Conservation (phyloP, 2,329 filamentous ascomycete species). For the Penicillium sp. region DNA sequence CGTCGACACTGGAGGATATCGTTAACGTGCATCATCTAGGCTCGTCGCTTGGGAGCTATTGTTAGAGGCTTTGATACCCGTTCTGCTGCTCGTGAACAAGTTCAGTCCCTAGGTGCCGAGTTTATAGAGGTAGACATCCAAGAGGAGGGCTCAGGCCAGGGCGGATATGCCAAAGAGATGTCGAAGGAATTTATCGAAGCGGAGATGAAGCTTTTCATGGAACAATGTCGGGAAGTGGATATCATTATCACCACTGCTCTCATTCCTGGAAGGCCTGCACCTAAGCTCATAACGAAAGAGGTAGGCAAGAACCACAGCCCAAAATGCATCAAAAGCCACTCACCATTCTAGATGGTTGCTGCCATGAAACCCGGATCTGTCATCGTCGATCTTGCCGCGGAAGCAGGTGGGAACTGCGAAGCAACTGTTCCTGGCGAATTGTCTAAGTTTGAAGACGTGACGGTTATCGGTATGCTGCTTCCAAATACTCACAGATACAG, state of each 20-base stretch:
- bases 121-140: slow-evolving; percentile 78
- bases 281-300: slow-evolving; percentile 73
- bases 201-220: slow-evolving; percentile 84
- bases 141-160: slow-evolving; percentile 74
- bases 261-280: slow-evolving; percentile 74
- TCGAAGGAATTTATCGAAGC: slow-evolving; percentile 86
- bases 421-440: no score
- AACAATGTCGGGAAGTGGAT: slow-evolving; percentile 78
- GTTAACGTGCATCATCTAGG: no score
- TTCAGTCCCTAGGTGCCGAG: slow-evolving; percentile 80
- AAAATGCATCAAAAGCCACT: no score
- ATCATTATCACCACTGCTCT: slow-evolving; percentile 86
- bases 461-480: no score
- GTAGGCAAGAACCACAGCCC: no score
- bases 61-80: slow-evolving; percentile 84
- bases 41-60: slow-evolving; percentile 76
- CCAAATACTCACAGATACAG: no score
- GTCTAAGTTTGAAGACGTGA: no score
- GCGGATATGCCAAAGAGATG: slow-evolving; percentile 89
- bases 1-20: no score
- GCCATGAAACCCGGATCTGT: no score
- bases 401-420: no score
- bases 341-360: slow-evolving; percentile 66
- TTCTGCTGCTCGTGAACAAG: slow-evolving; percentile 76
- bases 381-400: no score